Base-by-base conservation (phyloP, 208 protist genomes). In the Leishmania martiniquensis region DNA sequence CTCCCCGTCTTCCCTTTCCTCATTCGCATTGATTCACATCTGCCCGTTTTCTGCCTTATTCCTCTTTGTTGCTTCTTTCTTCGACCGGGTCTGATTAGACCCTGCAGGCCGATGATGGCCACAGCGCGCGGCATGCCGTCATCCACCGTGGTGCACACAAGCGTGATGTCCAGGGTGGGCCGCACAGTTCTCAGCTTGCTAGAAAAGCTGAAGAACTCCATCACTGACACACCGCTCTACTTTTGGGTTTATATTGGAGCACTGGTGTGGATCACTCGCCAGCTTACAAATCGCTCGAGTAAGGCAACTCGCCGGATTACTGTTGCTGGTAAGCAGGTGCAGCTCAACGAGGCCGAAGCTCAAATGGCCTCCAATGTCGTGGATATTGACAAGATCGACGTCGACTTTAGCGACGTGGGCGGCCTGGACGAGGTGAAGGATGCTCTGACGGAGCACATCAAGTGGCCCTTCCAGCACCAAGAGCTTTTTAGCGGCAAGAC, bases 401-500 rank as follows among this genome's bases (percentile, higher is more conserved):
- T 85, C 25, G 83, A 72, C 59, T 98, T 96, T 57, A 75, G 49
- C 69, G 75, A 87, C 74, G 86, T 98, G 9, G 91, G 92, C 17
- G 94, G 94, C 20, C 80, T 95, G 29, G 89, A 96, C n/a, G 81
- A 93, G 34, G 87, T 91, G 17, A 98, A 98, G 82, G 70, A 85
- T 65, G 71, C 82, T 32, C 75, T 98, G 55, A 90, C 85, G 67
- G 89, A 96, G 76, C 90, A 95, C 83, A 87, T 98, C 55, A 89
- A 96, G 62, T 98, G 91, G 91, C 94, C 94, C 34, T 94, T 96
- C 77, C 89, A 87, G 67, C 89, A 87, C 51, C 86, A 92, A 49
- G 89, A 96, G 55, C 80, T 96, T 29, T 96, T 96, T 81, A 80
- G 57, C 32, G 87, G 87, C 42, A 92, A 91, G 34, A 92, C 91